phyloP scores from a whole-genome alignment of 2,329 filamentous ascomycete genomes.

The Calonectria crousiana region DNA sequence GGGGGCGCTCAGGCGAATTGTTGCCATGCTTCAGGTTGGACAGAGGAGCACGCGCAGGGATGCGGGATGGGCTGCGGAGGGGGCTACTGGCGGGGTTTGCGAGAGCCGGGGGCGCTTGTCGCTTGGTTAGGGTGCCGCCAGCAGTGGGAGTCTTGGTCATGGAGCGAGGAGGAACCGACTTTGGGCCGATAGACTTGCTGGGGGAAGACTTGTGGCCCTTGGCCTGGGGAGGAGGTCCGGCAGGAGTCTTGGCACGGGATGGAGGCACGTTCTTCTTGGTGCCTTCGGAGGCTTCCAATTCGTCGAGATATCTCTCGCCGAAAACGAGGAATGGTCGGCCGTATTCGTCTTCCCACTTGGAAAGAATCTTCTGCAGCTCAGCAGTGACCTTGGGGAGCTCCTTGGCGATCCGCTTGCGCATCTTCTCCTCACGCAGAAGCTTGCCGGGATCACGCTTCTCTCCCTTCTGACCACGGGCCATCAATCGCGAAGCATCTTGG shows the following conservation, averaged over 20 bases:
- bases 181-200: constrained; percentile 44
- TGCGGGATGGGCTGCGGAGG: constrained; percentile 61
- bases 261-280: constrained; percentile 65
- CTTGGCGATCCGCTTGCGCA: constrained; percentile 96
- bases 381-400: constrained; percentile 91
- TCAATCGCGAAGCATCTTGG: constrained; percentile 92
- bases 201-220: constrained; percentile 52
- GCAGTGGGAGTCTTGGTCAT: constrained; percentile 69
- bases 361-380: constrained; percentile 85
- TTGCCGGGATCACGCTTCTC: constrained; percentile 96
- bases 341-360: constrained; percentile 93
- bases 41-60: constrained; percentile 77
- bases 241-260: constrained; percentile 79
- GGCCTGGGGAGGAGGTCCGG: constrained; percentile 65
- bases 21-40: constrained; percentile 76
- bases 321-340: constrained; percentile 93
- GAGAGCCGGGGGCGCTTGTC: constrained; percentile 37
- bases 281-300: constrained; percentile 73
- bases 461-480: constrained; percentile 91
- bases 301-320: constrained; percentile 90
- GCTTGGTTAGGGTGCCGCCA: constrained; percentile 46
- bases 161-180: constrained; percentile 52
- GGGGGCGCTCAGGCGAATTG: constrained; percentile 84
- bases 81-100: constrained; percentile 46
- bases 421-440: constrained; percentile 95